Conservation (phyloP, 2,329 filamentous ascomycete species). For the Trichoderma semiorbis region DNA sequence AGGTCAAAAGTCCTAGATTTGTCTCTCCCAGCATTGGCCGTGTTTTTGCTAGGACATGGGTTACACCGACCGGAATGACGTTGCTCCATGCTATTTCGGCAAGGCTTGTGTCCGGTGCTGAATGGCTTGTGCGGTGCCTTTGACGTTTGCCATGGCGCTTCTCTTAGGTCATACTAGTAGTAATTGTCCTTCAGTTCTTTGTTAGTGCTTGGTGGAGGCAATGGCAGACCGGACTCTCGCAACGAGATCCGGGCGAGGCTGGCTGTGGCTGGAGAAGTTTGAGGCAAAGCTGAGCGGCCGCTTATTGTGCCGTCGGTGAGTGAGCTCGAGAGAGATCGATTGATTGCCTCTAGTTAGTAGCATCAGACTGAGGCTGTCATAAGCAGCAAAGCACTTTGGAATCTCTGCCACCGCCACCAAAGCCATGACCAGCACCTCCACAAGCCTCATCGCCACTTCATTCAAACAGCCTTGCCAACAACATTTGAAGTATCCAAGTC, state of each 20-base stretch:
- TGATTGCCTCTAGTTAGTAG: not conserved
- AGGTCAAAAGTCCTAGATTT: conserved; percentile 3
- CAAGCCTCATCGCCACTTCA: not conserved
- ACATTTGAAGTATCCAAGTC: not conserved
- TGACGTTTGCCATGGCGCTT: not conserved
- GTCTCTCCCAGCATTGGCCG: not conserved
- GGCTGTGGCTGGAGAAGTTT: not conserved
- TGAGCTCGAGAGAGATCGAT: not conserved
- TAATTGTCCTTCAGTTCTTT: not conserved
- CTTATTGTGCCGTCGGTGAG: conserved; percentile 2
- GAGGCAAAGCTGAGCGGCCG: not conserved
- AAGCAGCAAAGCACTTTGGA: not conserved
- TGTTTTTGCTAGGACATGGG: not conserved
- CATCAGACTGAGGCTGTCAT: not conserved
- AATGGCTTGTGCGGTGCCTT: not conserved
- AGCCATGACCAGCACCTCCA: not conserved
- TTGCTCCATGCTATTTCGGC: not conserved
- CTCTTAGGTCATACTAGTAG: not conserved
- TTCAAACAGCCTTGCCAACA: not conserved
- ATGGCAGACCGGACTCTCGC: not conserved
- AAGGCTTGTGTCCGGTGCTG: not conserved
- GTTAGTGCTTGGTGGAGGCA: not conserved
- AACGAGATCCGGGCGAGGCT: not conserved
- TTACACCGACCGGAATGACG: conserved; percentile 4
- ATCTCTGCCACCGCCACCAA: conserved; percentile 1